Conservation (phyloP, 352 stramenopile species). For the Stramenopiles sp. region DNA sequence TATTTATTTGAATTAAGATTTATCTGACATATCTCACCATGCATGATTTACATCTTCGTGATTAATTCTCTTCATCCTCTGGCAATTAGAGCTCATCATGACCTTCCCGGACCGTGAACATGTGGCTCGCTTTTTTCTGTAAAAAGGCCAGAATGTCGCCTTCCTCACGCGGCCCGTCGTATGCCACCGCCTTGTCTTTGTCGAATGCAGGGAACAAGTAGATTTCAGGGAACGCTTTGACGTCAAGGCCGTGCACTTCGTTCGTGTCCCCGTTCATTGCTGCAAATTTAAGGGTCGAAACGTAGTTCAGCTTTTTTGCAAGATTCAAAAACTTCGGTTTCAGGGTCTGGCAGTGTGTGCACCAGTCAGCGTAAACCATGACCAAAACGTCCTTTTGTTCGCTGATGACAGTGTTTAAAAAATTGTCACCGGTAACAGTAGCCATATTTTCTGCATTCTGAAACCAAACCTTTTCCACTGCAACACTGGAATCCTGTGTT, state of each 20-base stretch:
- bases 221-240: neutral
- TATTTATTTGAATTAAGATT: too few relatives aligned
- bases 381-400: neutral
- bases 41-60: too few relatives aligned
- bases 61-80: too few relatives aligned
- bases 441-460: neutral
- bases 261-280: neutral
- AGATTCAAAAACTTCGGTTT: neutral
- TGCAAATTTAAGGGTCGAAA: neutral
- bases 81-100: too few relatives aligned
- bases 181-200: neutral
- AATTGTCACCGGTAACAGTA: conserved; percentile 1
- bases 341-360: neutral
- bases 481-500: neutral
- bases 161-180: neutral
- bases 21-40: too few relatives aligned
- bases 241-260: neutral
- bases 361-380: conserved; percentile 2
- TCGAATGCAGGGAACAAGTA: neutral
- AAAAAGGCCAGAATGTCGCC: neutral
- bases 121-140: neutral
- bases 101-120: neutral
- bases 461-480: neutral
- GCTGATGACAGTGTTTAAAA: neutral
- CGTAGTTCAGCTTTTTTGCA: neutral